Base-by-base conservation (phyloP, 345 rosid genomes). In the Acer saccharum region DNA sequence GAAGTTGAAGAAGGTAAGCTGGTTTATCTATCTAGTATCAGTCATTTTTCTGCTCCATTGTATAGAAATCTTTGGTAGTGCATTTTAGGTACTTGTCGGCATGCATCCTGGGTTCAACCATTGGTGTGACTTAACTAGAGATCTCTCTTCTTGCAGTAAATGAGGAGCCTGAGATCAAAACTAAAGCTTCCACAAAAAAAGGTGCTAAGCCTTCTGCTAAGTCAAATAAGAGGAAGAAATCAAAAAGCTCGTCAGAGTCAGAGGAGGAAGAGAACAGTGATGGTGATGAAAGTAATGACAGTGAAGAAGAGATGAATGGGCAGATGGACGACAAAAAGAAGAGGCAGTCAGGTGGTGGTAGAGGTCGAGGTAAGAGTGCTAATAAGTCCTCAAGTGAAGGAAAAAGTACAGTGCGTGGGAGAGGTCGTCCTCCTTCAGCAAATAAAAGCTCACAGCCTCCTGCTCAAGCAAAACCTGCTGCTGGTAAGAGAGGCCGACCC, bases 1-100 rank as follows among this genome's bases (percentile, higher is more conserved):
- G 98, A 89, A 92, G 83, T 83, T 73, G 98, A 89, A 93, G 98
- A 88, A 93, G 98, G 94, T 93, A 83, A 21, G 80, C 18, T 60
- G 57, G 46, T 74, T 65, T 43, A 41, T 57, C 9, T 14, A 3
- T 12, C 39, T 35, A 7, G 7, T 71, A 46, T 57, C 18, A n/a
- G 54, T 67, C 21, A 57, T 79, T 74, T 32, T 58, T 27, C 64
- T 29, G 35, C 4, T 54, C 16, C 46, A 8, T 25, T 66, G 41
- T 54, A 66, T 55, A 66, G 21, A 32, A 11, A 35, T 18, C 35
- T 43, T 74, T 16, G 60, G 68, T 46, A 6, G 23, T 35, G 20
- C 29, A 21, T 25, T 48, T n/a, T 11, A 32, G 25, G 57, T 32
- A 46, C 7, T 68, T 25, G 20, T 20, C n/a, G 62, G 23, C 23